Base-by-base conservation (phyloP, 257 asterid species). In the Ligustrum vulgare region DNA sequence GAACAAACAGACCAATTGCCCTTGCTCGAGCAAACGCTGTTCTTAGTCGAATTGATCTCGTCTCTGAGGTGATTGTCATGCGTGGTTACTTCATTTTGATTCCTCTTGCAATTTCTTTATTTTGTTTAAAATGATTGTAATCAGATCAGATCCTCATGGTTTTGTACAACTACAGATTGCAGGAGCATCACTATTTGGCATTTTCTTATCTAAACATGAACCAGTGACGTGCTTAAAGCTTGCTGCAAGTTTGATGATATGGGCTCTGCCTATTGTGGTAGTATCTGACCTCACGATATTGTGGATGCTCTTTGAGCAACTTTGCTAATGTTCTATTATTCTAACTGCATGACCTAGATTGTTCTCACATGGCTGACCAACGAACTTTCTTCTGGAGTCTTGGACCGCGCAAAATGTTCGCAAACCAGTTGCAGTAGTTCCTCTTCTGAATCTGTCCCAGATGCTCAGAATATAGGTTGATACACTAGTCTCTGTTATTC, bases 21-120 rank as follows among this genome's bases (percentile, higher is more conserved):
- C 98, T 94, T 80, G 97, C 98, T 77, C 92, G 89, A 85, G 97
- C 99, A 64, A 94, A 94, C 89, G 94, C 99, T 73, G 74, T 84
- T 83, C 86, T 92, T 71, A 93, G 88, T 83, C 89, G 97, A 83
- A 94, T 94, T 78, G 91, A 91, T 85, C 97, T 91, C 67, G 84
- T 92, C 35, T 92, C 96, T 9, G 99, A 94, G 99, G 98, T 89
- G 80, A 85, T 74, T 78, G 60, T 79, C 72, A 43, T 4, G 51
- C 37, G 56, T 51, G 75, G 15, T 77, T 65, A 23, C 45, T 74
- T 84, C 71, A 62, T 75, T 62, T n/a, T 68, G 71, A 69, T 39
- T 58, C 16, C 16, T 60, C 43, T 64, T 69, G 70, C 35, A 58
- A 49, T 56, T 25, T 60, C 6, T 72, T 70, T 77, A 70, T 72